Conservation (phyloP, 2,329 filamentous ascomycete species). For the Neopestalotiopsis rosae region DNA sequence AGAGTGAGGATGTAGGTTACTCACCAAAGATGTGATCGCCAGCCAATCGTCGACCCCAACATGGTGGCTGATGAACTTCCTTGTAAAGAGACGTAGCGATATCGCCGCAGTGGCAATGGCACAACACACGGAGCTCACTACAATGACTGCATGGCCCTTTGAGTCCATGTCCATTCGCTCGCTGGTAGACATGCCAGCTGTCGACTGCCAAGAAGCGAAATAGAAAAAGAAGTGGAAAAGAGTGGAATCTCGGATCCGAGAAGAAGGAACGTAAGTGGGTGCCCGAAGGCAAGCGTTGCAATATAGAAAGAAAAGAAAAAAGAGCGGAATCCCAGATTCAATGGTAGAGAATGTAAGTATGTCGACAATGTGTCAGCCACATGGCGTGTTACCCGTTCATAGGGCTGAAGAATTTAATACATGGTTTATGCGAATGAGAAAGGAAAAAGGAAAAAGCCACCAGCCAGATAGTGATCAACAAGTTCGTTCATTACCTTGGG, state of each 20-base stretch:
- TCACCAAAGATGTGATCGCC: background rate
- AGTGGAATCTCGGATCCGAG: background rate
- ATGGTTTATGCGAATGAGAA: background rate
- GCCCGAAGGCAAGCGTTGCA: background rate
- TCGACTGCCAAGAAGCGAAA: background rate
- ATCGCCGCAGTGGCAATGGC: background rate
- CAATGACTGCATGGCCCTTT: background rate
- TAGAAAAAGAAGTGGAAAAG: background rate
- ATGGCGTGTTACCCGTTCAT: background rate
- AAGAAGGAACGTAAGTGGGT: background rate
- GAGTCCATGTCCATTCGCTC: background rate
- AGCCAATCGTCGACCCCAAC: constrained; percentile 9
- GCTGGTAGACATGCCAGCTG: background rate
- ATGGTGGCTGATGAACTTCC: background rate
- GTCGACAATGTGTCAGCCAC: background rate
- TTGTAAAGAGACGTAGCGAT: constrained; percentile 6
- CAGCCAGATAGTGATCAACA: background rate
- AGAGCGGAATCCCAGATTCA: constrained; percentile 3
- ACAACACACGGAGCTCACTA: constrained; percentile 5
- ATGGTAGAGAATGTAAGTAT: background rate
- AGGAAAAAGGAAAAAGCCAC: background rate
- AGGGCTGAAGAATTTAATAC: background rate
- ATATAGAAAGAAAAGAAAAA: background rate
- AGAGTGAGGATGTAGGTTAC: background rate
- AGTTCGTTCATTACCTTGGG: background rate